A percentile compares a stretch with the other conserved stretches of the same genome.
These are phyloP conservation scores for Metarhizium sp. DNA, from an alignment of 2,329 filamentous ascomycete genomes.

Conservation along the genomic window DNA sequence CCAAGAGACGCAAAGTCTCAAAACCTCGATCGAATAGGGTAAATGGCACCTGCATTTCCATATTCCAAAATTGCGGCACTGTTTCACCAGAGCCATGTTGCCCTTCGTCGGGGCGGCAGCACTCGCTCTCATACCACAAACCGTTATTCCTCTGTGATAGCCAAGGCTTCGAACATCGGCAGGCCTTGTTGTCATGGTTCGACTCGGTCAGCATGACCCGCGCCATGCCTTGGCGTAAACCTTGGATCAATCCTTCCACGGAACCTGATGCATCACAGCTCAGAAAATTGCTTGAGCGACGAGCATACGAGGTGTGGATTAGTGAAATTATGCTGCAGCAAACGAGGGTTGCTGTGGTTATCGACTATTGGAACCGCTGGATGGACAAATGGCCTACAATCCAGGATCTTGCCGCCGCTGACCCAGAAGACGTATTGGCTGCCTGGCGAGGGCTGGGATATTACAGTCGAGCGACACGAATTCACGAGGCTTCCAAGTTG, in stretches of 20 bases:
- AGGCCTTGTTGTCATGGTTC: slow-evolving; percentile 41
- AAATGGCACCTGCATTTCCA: neutral
- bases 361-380: slow-evolving; percentile 56
- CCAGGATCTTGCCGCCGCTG: slow-evolving; percentile 42
- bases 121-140: slow-evolving; percentile 32
- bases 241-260: slow-evolving; percentile 38
- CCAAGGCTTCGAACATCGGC: slow-evolving; percentile 22
- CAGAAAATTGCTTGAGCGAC: slow-evolving; percentile 34
- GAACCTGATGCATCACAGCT: slow-evolving; percentile 22
- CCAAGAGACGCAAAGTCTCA: slow-evolving; percentile 8
- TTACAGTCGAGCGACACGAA: slow-evolving; percentile 53
- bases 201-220: slow-evolving; percentile 35
- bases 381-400: slow-evolving; percentile 52
- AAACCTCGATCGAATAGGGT: neutral
- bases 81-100: slow-evolving; percentile 7
- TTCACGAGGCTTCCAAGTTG: slow-evolving; percentile 45
- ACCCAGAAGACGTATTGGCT: slow-evolving; percentile 44
- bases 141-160: slow-evolving; percentile 35
- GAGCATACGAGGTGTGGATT: slow-evolving; percentile 59
- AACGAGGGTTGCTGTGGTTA: slow-evolving; percentile 51
- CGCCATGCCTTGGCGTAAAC: slow-evolving; percentile 51
- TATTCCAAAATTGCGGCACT: slow-evolving; percentile 6
- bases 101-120: slow-evolving; percentile 8
- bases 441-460: slow-evolving; percentile 55
- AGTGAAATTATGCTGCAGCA: slow-evolving; percentile 61